Percentiles rank a stretch among this genome's conserved stretches.
These are phyloP conservation scores for Dictyostelium citrinum DNA, from an alignment of 78 protist genomes.

Conservation along the genomic window DNA sequence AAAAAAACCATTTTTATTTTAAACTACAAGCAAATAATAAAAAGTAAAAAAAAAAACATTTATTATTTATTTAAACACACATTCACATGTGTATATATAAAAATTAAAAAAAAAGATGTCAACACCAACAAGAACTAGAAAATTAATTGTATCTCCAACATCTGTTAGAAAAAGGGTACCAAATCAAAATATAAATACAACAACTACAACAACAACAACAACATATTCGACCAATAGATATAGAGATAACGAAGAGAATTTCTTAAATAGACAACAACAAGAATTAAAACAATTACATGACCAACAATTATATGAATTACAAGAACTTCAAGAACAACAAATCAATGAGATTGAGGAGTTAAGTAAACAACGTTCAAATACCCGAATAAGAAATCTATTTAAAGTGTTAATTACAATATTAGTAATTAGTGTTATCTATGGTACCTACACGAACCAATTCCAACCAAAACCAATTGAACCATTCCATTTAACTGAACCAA, in stretches of 20 bases:
- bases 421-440: not conserved
- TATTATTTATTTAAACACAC: no score
- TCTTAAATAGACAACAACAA: not conserved
- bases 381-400: not conserved
- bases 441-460: not conserved
- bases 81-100: not conserved
- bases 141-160: not conserved
- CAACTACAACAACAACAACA: not conserved
- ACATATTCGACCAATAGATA: not conserved
- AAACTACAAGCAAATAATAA: not conserved
- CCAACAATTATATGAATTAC: not conserved
- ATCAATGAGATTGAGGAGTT: not conserved
- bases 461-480: conserved; percentile 19
- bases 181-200: not conserved
- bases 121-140: conserved; percentile 5
- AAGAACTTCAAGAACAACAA: conserved; percentile 15
- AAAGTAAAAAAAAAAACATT: not conserved
- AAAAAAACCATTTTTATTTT: not conserved
- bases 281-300: not conserved
- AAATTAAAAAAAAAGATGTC: not conserved
- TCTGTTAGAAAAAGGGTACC: not conserved
- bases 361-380: not conserved
- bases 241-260: not conserved
- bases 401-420: not conserved
- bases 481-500: not conserved